Base-by-base conservation (phyloP, 2,329 filamentous ascomycete species). In the Zasmidium cellare region DNA sequence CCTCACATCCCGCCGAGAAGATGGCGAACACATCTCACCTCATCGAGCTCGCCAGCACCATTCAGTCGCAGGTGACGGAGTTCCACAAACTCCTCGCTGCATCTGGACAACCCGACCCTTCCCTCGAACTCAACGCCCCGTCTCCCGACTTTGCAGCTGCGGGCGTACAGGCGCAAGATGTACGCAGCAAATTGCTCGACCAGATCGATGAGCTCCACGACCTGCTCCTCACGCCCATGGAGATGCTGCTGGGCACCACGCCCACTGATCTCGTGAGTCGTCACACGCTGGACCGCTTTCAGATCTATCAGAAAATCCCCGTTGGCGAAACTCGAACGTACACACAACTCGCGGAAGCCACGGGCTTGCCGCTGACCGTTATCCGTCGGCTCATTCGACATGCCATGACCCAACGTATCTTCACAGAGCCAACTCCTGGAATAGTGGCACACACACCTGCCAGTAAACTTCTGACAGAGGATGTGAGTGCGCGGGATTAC, bases 361-460 rank as follows among this genome's bases (percentile, higher is more conserved):
- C 24, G 2, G 56, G 56, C 6, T n/a, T 54, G 3, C 45, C 46
- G 5, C 22, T 24, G 0, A 46, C 16, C 3, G 20, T 22, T 0
- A n/a, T 58, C 3, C 44, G 45, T 7, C 53, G 48, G 7, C 9
- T 59, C 20, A 12, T 59, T 2, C 53, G 57, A 0, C 47, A 56
- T 22, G 57, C 57, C 19, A 57, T 53, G 53, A 54, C 50, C 1
- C 23, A 56, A 18, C 23, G 50, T 2, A 31, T 59, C 24, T 59
- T 59, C 48, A 24, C 25, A 23, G 52, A 59, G 19, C 24, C 48
- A 7, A 14, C 22, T 7, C 18, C 46, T n/a, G 52, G 51, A 12
- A 18, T 46, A 9, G 41, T 58, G 22, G 50, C 46, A 45, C 56
- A 58, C 41, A 54, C 48, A 12, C 41, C 35, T 18, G 51, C 35